phyloP scores from a whole-genome alignment of 1,139 yeast species.

The Candida pseudoviswanathii region DNA sequence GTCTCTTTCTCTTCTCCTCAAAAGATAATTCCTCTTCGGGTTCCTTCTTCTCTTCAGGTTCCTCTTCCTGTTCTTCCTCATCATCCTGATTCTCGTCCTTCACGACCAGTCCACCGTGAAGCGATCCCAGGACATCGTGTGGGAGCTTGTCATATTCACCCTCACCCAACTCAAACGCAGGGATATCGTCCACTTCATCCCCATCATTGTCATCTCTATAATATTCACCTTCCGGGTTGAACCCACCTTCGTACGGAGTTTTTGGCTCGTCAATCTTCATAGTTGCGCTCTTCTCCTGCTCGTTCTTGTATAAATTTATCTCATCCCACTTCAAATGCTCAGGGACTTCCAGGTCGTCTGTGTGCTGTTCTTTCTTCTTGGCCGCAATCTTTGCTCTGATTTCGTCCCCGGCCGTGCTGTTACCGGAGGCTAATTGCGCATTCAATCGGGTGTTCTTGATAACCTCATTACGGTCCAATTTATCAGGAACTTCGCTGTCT shows the following conservation, averaged over 20 bases:
- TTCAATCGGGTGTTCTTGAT: slow-evolving; percentile 46
- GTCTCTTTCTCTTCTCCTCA: slow-evolving; percentile 75
- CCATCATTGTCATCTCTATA: slow-evolving; percentile 74
- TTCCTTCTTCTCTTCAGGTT: slow-evolving; percentile 43
- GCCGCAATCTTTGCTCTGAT: slow-evolving; percentile 43
- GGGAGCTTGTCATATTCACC: slow-evolving; percentile 39
- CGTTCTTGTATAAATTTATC: slow-evolving; percentile 63
- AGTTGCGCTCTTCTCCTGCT: slow-evolving; percentile 69
- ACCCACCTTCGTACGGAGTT: slow-evolving; percentile 95
- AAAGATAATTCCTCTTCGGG: slow-evolving; percentile 62
- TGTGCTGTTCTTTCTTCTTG: slow-evolving; percentile 13
- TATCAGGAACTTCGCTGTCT: slow-evolving; percentile 17
- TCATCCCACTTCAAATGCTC: slow-evolving; percentile 72
- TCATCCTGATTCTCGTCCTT: slow-evolving; percentile 21
- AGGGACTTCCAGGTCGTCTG: slow-evolving; percentile 8
- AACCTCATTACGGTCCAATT: slow-evolving; percentile 48
- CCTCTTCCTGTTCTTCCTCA: slow-evolving; percentile 36
- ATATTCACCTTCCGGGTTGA: slow-evolving; percentile 81
- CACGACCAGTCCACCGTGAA: slow-evolving; percentile 43
- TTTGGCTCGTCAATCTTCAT: slow-evolving; percentile 95
- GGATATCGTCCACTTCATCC: slow-evolving; percentile 36
- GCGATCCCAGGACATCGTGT: slow-evolving; percentile 19
- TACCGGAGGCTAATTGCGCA: slow-evolving; percentile 36
- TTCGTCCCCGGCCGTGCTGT: slow-evolving; percentile 36
- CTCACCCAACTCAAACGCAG: slow-evolving; percentile 46